Conservation (phyloP, 768 basidiomycete genomes). For the Cystofilobasidium ferigula region DNA sequence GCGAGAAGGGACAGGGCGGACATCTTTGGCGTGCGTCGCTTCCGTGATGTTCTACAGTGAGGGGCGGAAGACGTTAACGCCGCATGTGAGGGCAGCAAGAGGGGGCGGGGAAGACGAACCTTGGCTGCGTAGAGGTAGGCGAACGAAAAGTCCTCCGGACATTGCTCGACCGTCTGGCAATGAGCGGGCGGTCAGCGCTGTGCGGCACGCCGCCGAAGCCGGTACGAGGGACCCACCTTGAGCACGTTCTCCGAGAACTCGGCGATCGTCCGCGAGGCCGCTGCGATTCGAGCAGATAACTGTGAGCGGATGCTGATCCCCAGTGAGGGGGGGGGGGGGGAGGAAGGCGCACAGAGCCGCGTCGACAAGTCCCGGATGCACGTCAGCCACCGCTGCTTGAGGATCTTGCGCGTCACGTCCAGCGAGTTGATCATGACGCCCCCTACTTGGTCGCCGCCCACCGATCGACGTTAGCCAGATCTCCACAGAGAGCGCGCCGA, state of each 20-base stretch:
- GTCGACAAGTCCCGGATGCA: slow-evolving; percentile 8
- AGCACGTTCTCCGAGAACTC: slow-evolving; percentile 14
- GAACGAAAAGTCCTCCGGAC: slow-evolving; percentile 9
- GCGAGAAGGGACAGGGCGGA: background rate
- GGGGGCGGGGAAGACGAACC: background rate
- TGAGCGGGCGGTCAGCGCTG: background rate
- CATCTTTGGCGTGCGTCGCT: background rate
- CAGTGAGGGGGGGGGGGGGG: background rate
- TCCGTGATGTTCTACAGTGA: background rate
- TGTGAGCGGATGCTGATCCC: background rate
- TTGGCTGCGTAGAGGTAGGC: slow-evolving; percentile 15
- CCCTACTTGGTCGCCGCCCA: background rate
- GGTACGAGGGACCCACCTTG: no score
- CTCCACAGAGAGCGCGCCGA: background rate
- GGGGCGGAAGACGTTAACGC: no score
- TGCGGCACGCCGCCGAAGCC: no score
- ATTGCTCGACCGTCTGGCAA: slow-evolving; percentile 6
- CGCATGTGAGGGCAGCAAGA: background rate
- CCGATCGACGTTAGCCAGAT: slow-evolving; percentile 2
- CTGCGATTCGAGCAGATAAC: background rate
- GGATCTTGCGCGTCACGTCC: slow-evolving; percentile 11
- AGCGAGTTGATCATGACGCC: slow-evolving; percentile 24
- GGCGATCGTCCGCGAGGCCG: background rate
- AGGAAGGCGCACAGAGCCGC: background rate
- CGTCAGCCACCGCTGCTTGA: slow-evolving; percentile 9